Percentiles rank a stretch among this genome's conserved stretches.
phyloP scores from a whole-genome alignment of 352 stramenopile genomes.

The Globisporangium okanoganense region DNA sequence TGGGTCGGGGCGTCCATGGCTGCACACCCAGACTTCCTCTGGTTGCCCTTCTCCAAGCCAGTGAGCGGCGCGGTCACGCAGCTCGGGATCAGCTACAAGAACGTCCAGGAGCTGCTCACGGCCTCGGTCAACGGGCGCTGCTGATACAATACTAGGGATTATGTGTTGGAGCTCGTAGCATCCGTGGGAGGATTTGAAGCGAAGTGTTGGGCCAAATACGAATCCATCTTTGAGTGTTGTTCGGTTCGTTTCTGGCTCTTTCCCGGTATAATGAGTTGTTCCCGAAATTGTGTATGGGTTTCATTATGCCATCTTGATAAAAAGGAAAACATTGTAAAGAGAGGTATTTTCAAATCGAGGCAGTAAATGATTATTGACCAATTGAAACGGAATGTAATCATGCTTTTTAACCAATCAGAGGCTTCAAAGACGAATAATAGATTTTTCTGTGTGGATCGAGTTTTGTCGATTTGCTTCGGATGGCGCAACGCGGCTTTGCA shows the following conservation, averaged over 20 bases:
- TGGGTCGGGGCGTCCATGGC: conserved; percentile 44
- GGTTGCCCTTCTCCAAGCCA: conserved; percentile 20
- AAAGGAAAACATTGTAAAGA: too few species aligned
- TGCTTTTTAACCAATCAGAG: too few species aligned
- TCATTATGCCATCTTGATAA: too few species aligned
- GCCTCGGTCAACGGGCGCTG: conserved; percentile 8
- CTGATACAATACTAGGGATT: neutral
- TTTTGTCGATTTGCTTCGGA: neutral
- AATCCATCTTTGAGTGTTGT: neutral
- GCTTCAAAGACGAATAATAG: neutral
- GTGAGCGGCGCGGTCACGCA: conserved; percentile 28
- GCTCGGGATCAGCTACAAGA: conserved; percentile 36
- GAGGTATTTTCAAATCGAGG: too few species aligned
- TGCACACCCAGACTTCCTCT: conserved; percentile 1
- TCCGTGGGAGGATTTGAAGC: neutral
- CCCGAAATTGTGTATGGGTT: neutral
- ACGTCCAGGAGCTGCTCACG: conserved; percentile 26
- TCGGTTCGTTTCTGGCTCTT: neutral
- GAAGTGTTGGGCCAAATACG: neutral
- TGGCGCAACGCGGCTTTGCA: neutral
- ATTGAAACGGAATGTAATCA: too few species aligned
- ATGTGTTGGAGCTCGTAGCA: neutral
- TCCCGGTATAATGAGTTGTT: neutral
- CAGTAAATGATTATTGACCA: too few species aligned
- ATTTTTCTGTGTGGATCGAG: neutral